These are phyloP conservation scores for Lactarius evosmus DNA, from an alignment of 768 basidiomycete species.

Conservation along the genomic window DNA sequence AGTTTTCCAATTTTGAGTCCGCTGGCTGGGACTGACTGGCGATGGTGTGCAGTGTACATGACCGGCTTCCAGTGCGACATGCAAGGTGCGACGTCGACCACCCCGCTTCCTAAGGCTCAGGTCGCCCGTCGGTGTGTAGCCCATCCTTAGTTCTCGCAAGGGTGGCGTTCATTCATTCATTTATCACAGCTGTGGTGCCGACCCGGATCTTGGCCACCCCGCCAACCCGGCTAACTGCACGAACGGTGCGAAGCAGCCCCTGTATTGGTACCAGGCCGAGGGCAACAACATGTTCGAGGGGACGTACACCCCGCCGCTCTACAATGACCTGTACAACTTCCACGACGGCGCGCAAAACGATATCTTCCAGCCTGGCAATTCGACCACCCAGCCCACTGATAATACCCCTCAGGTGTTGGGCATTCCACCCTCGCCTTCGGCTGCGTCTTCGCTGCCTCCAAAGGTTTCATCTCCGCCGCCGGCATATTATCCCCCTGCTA, in stretches of 20 bases:
- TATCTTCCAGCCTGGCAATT: slow-evolving; percentile 34
- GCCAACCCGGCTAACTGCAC: slow-evolving; percentile 40
- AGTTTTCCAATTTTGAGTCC: slow-evolving; percentile 6
- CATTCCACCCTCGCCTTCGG: too few species aligned
- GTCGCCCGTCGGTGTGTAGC: slow-evolving; percentile 34
- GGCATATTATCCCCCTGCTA: too few species aligned
- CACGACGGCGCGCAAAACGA: slow-evolving; percentile 44
- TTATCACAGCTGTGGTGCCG: slow-evolving; percentile 35
- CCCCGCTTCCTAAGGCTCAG: slow-evolving; percentile 35
- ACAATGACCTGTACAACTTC: slow-evolving; percentile 42
- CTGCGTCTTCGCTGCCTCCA: too few species aligned
- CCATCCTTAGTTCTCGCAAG: not conserved
- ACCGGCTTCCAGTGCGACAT: slow-evolving; percentile 43
- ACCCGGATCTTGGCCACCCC: slow-evolving; percentile 29
- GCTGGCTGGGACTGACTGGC: not conserved
- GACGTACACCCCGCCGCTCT: slow-evolving; percentile 35
- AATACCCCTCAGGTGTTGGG: too few species aligned
- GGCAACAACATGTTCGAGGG: slow-evolving; percentile 40
- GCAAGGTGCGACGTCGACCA: slow-evolving; percentile 32
- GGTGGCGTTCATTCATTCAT: not conserved
- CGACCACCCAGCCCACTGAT: not conserved
- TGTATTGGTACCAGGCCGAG: slow-evolving; percentile 42
- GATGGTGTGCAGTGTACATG: slow-evolving; percentile 35
- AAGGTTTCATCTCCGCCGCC: too few species aligned
- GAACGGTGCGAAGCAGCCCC: slow-evolving; percentile 38